Conservation (phyloP, 345 rosid genomes). For the Eucalyptus brandiana region DNA sequence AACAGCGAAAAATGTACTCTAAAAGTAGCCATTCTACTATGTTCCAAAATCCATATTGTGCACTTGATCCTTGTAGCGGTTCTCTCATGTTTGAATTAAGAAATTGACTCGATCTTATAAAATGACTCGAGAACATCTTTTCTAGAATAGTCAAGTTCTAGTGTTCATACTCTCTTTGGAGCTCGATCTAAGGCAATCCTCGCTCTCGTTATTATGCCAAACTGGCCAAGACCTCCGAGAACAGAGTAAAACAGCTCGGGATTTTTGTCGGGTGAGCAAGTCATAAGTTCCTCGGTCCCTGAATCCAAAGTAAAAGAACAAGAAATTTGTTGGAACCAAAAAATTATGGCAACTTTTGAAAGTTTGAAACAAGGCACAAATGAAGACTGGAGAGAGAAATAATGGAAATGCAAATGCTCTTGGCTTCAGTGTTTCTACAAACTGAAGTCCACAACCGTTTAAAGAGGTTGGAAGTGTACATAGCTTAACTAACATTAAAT, state of each 20-base stretch:
- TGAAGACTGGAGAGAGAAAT: too few species aligned
- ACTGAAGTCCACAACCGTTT: too few species aligned
- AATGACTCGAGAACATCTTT: not conserved
- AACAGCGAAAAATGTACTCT: not conserved
- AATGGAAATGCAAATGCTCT: too few species aligned
- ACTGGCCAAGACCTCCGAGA: slow-evolving; percentile 53
- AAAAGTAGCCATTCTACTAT: not conserved
- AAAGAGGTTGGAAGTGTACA: too few species aligned
- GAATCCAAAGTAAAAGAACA: not conserved
- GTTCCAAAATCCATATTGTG: not conserved
- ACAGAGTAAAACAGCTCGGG: slow-evolving; percentile 39
- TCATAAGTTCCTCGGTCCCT: slow-evolving; percentile 37
- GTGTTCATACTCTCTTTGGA: slow-evolving; percentile 21
- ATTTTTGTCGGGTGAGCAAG: slow-evolving; percentile 19
- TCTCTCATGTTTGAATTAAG: not conserved
- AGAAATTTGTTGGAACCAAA: not conserved
- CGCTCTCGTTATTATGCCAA: slow-evolving; percentile 48
- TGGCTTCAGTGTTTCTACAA: too few species aligned
- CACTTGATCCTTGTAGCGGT: not conserved
- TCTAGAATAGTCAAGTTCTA: not conserved
- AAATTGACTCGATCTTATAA: not conserved
- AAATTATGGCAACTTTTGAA: too few species aligned
- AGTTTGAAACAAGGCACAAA: too few species aligned
- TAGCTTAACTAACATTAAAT: too few species aligned
- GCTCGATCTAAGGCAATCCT: slow-evolving; percentile 27